Percentiles rank a stretch among this genome's conserved stretches.
Conservation (phyloP, 2,329 filamentous ascomycete genomes). For the Ophiostoma sp. region DNA sequence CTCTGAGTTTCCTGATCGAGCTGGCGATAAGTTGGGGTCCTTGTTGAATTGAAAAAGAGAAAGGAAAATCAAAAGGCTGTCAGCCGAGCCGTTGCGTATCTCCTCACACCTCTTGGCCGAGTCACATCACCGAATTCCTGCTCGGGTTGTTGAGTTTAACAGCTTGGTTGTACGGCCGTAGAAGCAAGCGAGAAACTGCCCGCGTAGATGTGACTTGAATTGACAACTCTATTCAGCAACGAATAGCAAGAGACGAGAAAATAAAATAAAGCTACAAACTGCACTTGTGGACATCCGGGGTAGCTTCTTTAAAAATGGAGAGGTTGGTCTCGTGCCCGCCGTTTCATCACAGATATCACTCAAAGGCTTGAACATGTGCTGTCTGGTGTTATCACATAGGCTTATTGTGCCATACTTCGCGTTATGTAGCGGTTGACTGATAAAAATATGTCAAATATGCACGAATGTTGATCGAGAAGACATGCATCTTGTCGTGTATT, state of each 20-base stretch:
- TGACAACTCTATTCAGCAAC: not conserved
- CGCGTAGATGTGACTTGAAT: not conserved
- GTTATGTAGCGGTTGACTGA: not conserved
- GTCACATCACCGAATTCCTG: not conserved
- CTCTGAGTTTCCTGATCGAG: not conserved
- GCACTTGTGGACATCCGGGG: not conserved
- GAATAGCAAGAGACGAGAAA: not conserved
- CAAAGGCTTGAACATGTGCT: not conserved
- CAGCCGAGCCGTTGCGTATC: not conserved
- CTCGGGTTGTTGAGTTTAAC: not conserved
- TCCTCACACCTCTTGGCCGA: not conserved
- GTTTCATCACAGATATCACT: not conserved
- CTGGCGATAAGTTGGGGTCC: not conserved
- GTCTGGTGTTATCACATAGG: not conserved
- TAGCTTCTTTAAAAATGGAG: not conserved
- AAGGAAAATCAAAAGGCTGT: not conserved
- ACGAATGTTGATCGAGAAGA: not conserved
- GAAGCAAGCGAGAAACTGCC: not conserved
- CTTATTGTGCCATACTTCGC: not conserved
- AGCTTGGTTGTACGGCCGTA: not conserved
- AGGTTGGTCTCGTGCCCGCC: not conserved
- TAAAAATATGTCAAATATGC: not conserved
- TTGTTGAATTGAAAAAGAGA: not conserved
- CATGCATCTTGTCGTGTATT: not conserved
- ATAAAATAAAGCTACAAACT: not conserved